Conservation (phyloP, 75 land plant species). For the Sequoia sempervirens region DNA sequence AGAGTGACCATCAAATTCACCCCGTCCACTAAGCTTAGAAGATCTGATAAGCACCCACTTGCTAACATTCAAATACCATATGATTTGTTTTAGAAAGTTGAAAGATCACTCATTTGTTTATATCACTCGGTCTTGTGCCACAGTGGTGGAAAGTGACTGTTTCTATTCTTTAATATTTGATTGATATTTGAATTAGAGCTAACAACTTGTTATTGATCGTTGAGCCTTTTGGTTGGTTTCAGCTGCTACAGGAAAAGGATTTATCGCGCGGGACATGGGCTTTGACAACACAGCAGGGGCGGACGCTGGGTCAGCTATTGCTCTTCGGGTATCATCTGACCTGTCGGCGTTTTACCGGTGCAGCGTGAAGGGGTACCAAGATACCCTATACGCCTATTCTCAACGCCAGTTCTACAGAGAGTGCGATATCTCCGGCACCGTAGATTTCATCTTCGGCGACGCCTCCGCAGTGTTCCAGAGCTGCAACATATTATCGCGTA, state of each 20-base stretch:
- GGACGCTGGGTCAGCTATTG: neutral
- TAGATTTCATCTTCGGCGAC: constrained; percentile 36
- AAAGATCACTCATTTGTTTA: too few species aligned
- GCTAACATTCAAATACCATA: too few species aligned
- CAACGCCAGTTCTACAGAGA: constrained; percentile 18
- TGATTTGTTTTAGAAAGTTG: too few species aligned
- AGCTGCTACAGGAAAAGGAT: constrained; percentile 5
- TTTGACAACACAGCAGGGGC: constrained; percentile 1
- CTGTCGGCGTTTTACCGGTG: neutral
- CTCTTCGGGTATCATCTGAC: neutral
- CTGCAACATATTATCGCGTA: constrained; percentile 18
- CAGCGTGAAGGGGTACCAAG: neutral
- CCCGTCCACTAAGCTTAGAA: neutral
- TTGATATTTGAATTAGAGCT: neutral
- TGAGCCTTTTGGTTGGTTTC: too few species aligned
- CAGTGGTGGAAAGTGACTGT: neutral
- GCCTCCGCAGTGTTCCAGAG: constrained; percentile 24
- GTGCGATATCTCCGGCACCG: constrained; percentile 20
- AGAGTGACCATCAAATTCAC: neutral
- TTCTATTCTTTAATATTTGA: neutral
- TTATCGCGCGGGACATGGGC: neutral
- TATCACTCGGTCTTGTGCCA: neutral
- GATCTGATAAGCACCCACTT: neutral
- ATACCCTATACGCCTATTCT: neutral
- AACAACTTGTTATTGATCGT: neutral